Base-by-base conservation (phyloP, 2,329 filamentous ascomycete genomes). In the Venturia oleaginea region DNA sequence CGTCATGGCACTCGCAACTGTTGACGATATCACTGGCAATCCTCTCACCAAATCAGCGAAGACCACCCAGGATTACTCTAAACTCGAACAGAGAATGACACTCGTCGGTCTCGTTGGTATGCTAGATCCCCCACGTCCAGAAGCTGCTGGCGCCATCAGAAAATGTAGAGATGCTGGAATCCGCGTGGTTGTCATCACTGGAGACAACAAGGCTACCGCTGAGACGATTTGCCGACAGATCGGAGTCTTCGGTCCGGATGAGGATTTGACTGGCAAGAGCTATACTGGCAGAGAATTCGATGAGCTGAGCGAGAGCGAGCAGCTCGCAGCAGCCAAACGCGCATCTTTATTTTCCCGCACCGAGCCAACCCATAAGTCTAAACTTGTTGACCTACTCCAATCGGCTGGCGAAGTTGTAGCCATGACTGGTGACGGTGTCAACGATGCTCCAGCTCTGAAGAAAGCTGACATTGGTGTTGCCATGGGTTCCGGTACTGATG, bases 391-490 rank as follows among this genome's bases (percentile, higher is more conserved):
- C 75, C 87, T 99, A 55, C 88, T 99, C 57, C 95, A 99, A 76
- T 91, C 90, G 65, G 82, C 90, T 61, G 91, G 91, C 67, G 91
- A 99, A 75, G 94, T 99, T 54, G 95, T 99, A 68, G 94, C 94
- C 69, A 99, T 99, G 94, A 99, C 94, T 69, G 94, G 94, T 72
- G 94, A 99, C 73, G 94, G 94, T 77, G 94, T 99, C 76, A 99
- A 99, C 73, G 94, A 99, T 76, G 94, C 94, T 4, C 94, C 94
- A 59, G 94, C 94, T 19, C 82, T 99, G 72, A 99, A 99, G 84
- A 97, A 97, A 81, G 91, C 94, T 43, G 94, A 99, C 74, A 99
- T 99, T 78, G 94, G 94, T 78, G 92, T 99, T 67, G 95, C 94
- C 65, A 99, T 99, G 94, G 95, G 94, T 62, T 94, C 91, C 65